These are phyloP conservation scores for Laguncularia racemosa DNA, from an alignment of 345 rosid species.

Conservation along the genomic window DNA sequence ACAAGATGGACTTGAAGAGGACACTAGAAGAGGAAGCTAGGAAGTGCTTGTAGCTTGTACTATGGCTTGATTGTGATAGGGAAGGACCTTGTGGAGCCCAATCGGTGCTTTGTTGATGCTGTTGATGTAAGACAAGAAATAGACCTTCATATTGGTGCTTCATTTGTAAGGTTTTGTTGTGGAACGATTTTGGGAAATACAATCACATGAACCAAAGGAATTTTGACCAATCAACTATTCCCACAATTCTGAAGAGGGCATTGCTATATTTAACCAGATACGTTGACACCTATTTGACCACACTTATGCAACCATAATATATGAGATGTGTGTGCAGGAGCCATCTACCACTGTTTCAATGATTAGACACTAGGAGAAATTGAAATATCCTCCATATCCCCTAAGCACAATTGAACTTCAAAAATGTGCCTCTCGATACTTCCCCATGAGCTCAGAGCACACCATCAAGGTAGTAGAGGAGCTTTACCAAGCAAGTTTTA, in stretches of 20 bases:
- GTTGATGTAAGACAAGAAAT: constrained; percentile 99
- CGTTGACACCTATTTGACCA: constrained; percentile 93
- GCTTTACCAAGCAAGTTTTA: constrained; percentile 90
- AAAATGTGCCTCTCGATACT: constrained; percentile 92
- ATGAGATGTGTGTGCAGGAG: constrained; percentile 92
- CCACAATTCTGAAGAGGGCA: constrained; percentile 71
- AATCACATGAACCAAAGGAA: constrained; percentile 94
- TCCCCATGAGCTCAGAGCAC: constrained; percentile 88
- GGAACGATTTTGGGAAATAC: constrained; percentile 91
- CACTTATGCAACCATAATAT: constrained; percentile 60
- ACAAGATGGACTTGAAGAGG: constrained; percentile 75
- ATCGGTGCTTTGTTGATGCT: constrained; percentile 77
- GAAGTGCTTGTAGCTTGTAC: constrained; percentile 82
- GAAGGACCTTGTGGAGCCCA: constrained; percentile 95
- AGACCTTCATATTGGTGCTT: constrained; percentile 95
- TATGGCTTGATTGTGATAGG: constrained; percentile 98
- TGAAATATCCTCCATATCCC: constrained; percentile 86
- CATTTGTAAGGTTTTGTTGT: constrained; percentile 97
- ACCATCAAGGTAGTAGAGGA: constrained; percentile 99
- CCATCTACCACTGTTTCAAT: constrained; percentile 77
- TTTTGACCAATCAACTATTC: constrained; percentile 88
- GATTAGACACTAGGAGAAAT: constrained; percentile 68
- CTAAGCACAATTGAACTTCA: constrained; percentile 94
- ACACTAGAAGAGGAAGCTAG: constrained; percentile 94
- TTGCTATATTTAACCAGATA: constrained; percentile 78